phyloP scores from a whole-genome alignment of 306 rosid genomes.

The Cicer bijugum region DNA sequence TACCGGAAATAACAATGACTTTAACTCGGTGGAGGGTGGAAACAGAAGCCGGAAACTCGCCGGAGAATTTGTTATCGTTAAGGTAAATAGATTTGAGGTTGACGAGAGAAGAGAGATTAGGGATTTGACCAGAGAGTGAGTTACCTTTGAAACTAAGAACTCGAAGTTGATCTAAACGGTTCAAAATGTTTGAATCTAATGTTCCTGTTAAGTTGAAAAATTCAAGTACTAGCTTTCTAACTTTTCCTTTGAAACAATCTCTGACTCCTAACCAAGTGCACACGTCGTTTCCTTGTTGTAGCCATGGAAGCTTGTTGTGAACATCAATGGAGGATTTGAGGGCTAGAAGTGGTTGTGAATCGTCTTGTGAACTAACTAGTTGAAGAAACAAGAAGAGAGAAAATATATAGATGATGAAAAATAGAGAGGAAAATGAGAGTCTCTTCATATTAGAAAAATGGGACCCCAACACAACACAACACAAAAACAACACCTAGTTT shows the following conservation, averaged over 20 bases:
- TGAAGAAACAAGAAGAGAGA: slow-evolving; percentile 29
- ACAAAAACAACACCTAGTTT: background rate
- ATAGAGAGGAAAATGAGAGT: slow-evolving; percentile 18
- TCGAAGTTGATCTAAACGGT: slow-evolving; percentile 81
- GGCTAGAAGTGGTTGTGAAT: slow-evolving; percentile 59
- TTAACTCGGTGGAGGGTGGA: slow-evolving; percentile 79
- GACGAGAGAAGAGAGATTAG: slow-evolving; percentile 64
- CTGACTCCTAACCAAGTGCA: slow-evolving; percentile 82
- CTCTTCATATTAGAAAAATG: slow-evolving; percentile 30
- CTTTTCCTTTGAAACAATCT: slow-evolving; percentile 77
- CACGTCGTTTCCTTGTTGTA: slow-evolving; percentile 46
- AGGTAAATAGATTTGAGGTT: slow-evolving; percentile 83
- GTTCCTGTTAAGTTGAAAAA: slow-evolving; percentile 64
- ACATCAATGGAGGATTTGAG: slow-evolving; percentile 72
- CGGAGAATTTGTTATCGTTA: slow-evolving; percentile 74
- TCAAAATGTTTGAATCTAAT: slow-evolving; percentile 61
- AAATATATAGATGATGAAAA: slow-evolving; percentile 31
- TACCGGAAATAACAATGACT: slow-evolving; percentile 63
- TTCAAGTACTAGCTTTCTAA: slow-evolving; percentile 80
- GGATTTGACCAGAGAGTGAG: slow-evolving; percentile 74
- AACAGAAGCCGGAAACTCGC: slow-evolving; percentile 72
- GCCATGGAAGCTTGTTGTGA: slow-evolving; percentile 67
- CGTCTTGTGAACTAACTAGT: slow-evolving; percentile 49
- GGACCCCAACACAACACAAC: background rate
- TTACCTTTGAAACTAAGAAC: slow-evolving; percentile 89